phyloP scores from a whole-genome alignment of 2,329 filamentous ascomycete species.

The Cladosporium sphaerospermum region DNA sequence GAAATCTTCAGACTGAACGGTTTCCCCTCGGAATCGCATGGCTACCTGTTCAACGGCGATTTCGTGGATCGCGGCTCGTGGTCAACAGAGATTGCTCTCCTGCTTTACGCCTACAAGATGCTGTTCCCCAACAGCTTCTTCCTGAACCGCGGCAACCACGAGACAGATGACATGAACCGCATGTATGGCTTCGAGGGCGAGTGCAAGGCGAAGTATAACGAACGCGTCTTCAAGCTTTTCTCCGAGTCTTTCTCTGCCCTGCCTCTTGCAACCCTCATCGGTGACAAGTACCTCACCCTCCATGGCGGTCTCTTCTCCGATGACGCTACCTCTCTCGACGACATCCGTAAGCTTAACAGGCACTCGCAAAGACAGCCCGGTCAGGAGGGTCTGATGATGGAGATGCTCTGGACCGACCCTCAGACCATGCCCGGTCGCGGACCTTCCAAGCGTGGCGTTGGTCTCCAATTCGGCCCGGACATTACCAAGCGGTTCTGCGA shows the following conservation, averaged over 20 bases:
- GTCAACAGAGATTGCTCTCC: slow-evolving; percentile 92
- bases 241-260: slow-evolving; percentile 96
- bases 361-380: slow-evolving; percentile 90
- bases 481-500: slow-evolving; percentile 96
- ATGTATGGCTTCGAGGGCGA: slow-evolving; percentile 98
- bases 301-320: slow-evolving; percentile 95
- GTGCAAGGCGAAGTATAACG: slow-evolving; percentile 96
- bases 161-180: slow-evolving; percentile 98
- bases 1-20: slow-evolving; percentile 93
- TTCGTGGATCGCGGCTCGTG: slow-evolving; percentile 97
- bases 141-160: slow-evolving; percentile 93
- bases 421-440: slow-evolving; percentile 79
- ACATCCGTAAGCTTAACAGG: slow-evolving; percentile 86
- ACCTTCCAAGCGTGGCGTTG: slow-evolving; percentile 93
- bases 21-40: slow-evolving; percentile 74
- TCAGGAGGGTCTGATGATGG: slow-evolving; percentile 96
- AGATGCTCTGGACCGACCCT: slow-evolving; percentile 99
- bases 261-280: slow-evolving; percentile 84
- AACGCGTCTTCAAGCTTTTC: slow-evolving; percentile 92
- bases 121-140: slow-evolving; percentile 75
- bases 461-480: slow-evolving; percentile 93
- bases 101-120: slow-evolving; percentile 97
- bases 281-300: slow-evolving; percentile 82
- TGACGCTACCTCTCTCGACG: slow-evolving; percentile 83
- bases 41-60: slow-evolving; percentile 96